phyloP scores from a whole-genome alignment of 768 basidiomycete genomes.

The Suillus discolor region DNA sequence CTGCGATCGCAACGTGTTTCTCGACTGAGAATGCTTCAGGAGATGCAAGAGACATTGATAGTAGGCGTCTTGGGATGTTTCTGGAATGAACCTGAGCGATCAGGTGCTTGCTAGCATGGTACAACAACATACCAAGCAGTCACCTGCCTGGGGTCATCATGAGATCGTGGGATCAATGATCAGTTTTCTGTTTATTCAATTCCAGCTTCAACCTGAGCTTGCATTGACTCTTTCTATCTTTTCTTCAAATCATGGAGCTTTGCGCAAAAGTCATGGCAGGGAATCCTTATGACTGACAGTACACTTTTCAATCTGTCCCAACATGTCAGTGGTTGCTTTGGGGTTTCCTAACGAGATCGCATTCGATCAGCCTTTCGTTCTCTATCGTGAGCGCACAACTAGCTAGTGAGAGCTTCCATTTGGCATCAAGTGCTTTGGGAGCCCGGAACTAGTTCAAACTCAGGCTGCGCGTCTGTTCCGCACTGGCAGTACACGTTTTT shows the following conservation, averaged over 20 bases:
- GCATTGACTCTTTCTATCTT: not conserved
- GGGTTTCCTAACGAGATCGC: not conserved
- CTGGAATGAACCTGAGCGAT: not conserved
- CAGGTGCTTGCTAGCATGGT: slow-evolving; percentile 7
- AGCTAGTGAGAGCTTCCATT: too few species aligned
- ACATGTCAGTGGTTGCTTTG: not conserved
- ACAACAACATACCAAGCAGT: not conserved
- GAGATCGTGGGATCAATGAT: not conserved
- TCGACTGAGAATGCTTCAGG: slow-evolving; percentile 55
- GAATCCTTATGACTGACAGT: not conserved
- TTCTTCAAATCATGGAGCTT: not conserved
- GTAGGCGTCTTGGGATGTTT: not conserved
- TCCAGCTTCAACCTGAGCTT: not conserved
- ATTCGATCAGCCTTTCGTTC: not conserved
- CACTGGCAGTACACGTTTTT: not conserved
- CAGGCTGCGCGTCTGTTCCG: not conserved
- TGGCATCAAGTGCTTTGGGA: not conserved
- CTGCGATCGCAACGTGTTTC: slow-evolving; percentile 79
- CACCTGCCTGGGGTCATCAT: not conserved
- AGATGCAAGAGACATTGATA: slow-evolving; percentile 3
- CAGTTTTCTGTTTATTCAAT: not conserved
- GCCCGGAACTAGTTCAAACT: not conserved
- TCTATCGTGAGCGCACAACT: not conserved
- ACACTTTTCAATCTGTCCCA: not conserved
- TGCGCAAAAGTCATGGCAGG: not conserved